These are phyloP conservation scores for Ceratobasidium sp. DNA, from an alignment of 1,284 basidiomycete genomes.

Conservation along the genomic window DNA sequence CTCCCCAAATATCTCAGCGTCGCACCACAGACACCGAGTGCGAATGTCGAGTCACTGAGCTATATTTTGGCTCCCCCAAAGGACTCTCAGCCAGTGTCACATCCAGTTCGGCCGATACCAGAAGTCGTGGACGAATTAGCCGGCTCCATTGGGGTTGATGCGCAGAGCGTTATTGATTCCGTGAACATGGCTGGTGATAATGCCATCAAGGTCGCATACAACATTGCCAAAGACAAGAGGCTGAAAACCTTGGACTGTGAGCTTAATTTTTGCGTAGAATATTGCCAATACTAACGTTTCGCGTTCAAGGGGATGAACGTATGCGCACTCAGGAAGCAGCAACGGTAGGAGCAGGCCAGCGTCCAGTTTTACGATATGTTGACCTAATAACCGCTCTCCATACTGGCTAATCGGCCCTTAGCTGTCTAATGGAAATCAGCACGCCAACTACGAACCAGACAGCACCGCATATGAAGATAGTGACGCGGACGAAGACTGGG, in stretches of 20 bases:
- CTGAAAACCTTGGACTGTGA: conserved; percentile 75
- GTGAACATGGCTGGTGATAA: conserved; percentile 87
- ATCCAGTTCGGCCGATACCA: conserved; percentile 88
- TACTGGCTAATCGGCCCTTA: not conserved
- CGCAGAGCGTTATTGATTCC: conserved; percentile 87
- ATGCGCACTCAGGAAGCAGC: conserved; percentile 34
- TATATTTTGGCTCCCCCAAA: conserved; percentile 35
- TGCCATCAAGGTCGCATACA: conserved; percentile 96
- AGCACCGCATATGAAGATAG: conserved; percentile 52
- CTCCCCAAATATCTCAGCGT: conserved; percentile 87
- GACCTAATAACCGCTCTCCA: not conserved
- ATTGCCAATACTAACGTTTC: not conserved
- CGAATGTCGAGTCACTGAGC: conserved; percentile 23
- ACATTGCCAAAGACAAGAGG: conserved; percentile 90
- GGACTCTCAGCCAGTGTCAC: conserved; percentile 56
- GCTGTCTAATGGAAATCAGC: conserved; percentile 25
- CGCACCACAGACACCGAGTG: conserved; percentile 74
- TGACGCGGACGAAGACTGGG: conserved; percentile 68
- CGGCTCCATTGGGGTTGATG: conserved; percentile 78
- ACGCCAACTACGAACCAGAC: conserved; percentile 23
- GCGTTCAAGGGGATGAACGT: conserved; percentile 11
- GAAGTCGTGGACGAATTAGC: conserved; percentile 88
- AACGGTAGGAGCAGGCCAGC: not conserved
- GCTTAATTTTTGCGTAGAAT: not conserved
- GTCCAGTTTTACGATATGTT: conserved; percentile 13